Conservation (phyloP, 495 filamentous ascomycete genomes). For the Bathelium albidoporum region DNA sequence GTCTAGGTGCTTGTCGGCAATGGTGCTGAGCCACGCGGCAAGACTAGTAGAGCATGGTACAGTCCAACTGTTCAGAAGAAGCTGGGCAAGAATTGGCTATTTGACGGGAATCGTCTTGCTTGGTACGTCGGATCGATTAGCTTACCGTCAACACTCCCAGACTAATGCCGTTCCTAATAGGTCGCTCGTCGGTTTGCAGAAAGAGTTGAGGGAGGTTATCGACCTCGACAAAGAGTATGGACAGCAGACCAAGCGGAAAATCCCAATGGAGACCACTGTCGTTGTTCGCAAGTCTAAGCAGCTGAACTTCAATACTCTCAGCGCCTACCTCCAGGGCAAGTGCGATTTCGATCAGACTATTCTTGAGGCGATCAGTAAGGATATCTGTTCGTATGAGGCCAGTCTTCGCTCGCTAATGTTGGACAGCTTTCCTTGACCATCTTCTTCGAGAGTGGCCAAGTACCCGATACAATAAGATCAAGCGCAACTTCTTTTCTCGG, state of each 20-base stretch:
- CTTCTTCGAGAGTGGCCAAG: slow-evolving; percentile 67
- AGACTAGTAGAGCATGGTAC: slow-evolving; percentile 66
- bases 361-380: slow-evolving; percentile 67
- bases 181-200: slow-evolving; percentile 27
- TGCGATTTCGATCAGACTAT: slow-evolving; percentile 50
- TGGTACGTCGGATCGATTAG: slow-evolving; percentile 48
- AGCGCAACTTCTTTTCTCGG: slow-evolving; percentile 62
- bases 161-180: slow-evolving; percentile 8
- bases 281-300: slow-evolving; percentile 46
- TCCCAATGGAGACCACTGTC: slow-evolving; percentile 23
- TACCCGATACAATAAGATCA: slow-evolving; percentile 51
- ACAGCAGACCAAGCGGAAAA: slow-evolving; percentile 39
- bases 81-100: slow-evolving; percentile 52
- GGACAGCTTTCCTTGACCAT: slow-evolving; percentile 72
- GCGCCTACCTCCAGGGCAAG: slow-evolving; percentile 51
- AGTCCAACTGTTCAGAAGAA: slow-evolving; percentile 44
- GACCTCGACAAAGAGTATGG: slow-evolving; percentile 48
- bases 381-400: not conserved
- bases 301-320: slow-evolving; percentile 55
- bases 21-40: slow-evolving; percentile 48
- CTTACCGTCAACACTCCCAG: slow-evolving; percentile 29
- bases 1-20: slow-evolving; percentile 51
- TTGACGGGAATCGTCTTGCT: slow-evolving; percentile 66
- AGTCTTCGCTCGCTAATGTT: slow-evolving; percentile 14
- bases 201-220: slow-evolving; percentile 40